Percentiles rank a stretch among this genome's conserved stretches.
Evolutionary conservation across 2,329 filamentous ascomycete species (phyloP).

Genomic region (Sporothrix euskadiensis): DNA sequence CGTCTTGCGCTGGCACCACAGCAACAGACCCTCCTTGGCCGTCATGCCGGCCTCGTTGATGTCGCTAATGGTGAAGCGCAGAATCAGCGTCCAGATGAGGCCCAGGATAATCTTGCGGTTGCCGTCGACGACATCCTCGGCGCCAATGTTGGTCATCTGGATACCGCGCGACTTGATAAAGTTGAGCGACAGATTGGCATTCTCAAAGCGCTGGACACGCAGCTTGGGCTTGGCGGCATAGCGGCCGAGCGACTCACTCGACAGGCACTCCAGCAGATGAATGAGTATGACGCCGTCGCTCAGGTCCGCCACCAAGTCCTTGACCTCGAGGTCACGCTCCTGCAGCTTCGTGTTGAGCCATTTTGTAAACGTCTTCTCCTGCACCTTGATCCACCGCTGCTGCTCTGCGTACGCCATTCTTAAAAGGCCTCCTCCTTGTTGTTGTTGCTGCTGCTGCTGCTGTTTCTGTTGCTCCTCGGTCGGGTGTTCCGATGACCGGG

Average conservation of each 20-base stretch:
- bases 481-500: slow-evolving; percentile 21
- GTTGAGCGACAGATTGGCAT: slow-evolving; percentile 92
- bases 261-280: slow-evolving; percentile 94
- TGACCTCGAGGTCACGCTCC: slow-evolving; percentile 73
- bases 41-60: slow-evolving; percentile 98
- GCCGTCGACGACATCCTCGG: slow-evolving; percentile 96
- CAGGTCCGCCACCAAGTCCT: slow-evolving; percentile 84
- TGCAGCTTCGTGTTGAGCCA: slow-evolving; percentile 98
- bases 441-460: slow-evolving; percentile 27
- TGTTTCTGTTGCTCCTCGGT: not conserved
- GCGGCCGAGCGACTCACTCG: slow-evolving; percentile 88
- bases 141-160: slow-evolving; percentile 97
- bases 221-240: slow-evolving; percentile 97
- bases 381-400: slow-evolving; percentile 73
- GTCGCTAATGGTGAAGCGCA: slow-evolving; percentile 96
- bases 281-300: slow-evolving; percentile 94
- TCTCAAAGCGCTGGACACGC: slow-evolving; percentile 95
- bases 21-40: slow-evolving; percentile 87
- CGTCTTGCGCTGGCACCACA: slow-evolving; percentile 98
- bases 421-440: slow-evolving; percentile 42
- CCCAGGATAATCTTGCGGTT: slow-evolving; percentile 97
- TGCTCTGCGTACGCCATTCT: slow-evolving; percentile 67
- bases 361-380: slow-evolving; percentile 99
- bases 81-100: slow-evolving; percentile 96
- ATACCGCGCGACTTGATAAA: slow-evolving; percentile 84